phyloP scores from a whole-genome alignment of 768 basidiomycete genomes.

The Leccinum sublutescens region DNA sequence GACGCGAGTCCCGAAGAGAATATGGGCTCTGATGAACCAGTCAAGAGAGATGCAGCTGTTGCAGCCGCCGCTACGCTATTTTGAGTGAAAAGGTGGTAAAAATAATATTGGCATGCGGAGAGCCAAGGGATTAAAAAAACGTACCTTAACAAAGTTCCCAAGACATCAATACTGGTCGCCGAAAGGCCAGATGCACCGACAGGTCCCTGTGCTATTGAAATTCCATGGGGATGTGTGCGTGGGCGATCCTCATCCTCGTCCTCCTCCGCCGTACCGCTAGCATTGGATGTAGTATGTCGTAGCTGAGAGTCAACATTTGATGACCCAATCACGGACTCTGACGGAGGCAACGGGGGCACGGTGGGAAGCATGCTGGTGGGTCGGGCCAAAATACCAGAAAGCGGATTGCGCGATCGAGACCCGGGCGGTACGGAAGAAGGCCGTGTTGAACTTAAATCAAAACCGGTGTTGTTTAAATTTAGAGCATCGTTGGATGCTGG shows the following conservation, averaged over 20 bases:
- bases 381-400: conserved; percentile 41
- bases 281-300: conserved; percentile 1
- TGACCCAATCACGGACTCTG: conserved; percentile 7
- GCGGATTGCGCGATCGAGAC: conserved; percentile 33
- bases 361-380: conserved; percentile 32
- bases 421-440: conserved; percentile 29
- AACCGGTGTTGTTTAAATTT: conserved; percentile 6
- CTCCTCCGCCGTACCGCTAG: conserved; percentile 7
- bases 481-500: conserved; percentile 4
- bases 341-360: conserved; percentile 9
- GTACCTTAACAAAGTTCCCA: conserved; percentile 80
- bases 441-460: conserved; percentile 8
- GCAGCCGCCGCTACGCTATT: conserved; percentile 85
- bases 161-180: conserved; percentile 75
- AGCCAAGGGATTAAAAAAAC: conserved; percentile 11
- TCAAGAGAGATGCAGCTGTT: conserved; percentile 83
- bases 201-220: conserved; percentile 29
- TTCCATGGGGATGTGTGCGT: conserved; percentile 19
- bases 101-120: not conserved
- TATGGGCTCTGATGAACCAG: conserved; percentile 65
- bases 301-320: conserved; percentile 3
- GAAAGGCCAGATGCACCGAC: conserved; percentile 44
- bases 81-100: not conserved
- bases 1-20: conserved; percentile 55
- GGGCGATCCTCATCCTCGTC: conserved; percentile 17